phyloP scores from a whole-genome alignment of 2,329 filamentous ascomycete species.

The Gyromitra esculenta region DNA sequence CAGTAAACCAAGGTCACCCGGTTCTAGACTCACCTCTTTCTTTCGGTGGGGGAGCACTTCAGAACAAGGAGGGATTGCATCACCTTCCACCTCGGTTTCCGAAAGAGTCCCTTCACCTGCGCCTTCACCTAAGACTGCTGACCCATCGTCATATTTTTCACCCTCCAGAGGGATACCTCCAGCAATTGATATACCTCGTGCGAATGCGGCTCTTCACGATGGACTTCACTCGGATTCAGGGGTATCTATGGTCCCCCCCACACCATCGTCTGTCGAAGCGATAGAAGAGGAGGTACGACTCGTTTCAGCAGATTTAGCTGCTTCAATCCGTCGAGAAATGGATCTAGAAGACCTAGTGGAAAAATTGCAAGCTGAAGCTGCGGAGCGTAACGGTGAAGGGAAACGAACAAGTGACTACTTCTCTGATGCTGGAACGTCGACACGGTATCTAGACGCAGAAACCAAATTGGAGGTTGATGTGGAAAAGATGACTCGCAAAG shows the following conservation, averaged over 20 bases:
- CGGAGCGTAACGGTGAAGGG: slow-evolving; percentile 65
- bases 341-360: slow-evolving; percentile 95
- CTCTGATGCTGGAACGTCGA: slow-evolving; percentile 83
- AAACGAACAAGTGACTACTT: slow-evolving; percentile 96
- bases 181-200: slow-evolving; percentile 54
- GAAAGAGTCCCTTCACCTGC: slow-evolving; percentile 46
- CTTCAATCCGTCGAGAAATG: slow-evolving; percentile 93
- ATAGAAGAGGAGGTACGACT: slow-evolving; percentile 94
- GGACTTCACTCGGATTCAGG: slow-evolving; percentile 55
- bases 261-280: slow-evolving; percentile 55
- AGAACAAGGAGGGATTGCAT: slow-evolving; percentile 48
- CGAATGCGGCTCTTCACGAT: slow-evolving; percentile 48
- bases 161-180: slow-evolving; percentile 45
- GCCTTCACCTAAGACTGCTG: slow-evolving; percentile 50
- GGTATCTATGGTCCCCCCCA: slow-evolving; percentile 56
- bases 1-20: slow-evolving; percentile 53
- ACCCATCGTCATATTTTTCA: slow-evolving; percentile 34
- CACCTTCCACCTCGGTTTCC: slow-evolving; percentile 46
- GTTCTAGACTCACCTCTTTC: slow-evolving; percentile 53
- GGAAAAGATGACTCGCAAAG: slow-evolving; percentile 80
- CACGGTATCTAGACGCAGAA: slow-evolving; percentile 62
- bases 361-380: slow-evolving; percentile 79
- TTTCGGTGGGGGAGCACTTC: slow-evolving; percentile 55
- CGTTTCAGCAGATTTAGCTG: slow-evolving; percentile 90
- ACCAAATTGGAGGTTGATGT: slow-evolving; percentile 72